Conservation (phyloP, 1,284 basidiomycete genomes). For the Veloporphyrellus conicus region DNA sequence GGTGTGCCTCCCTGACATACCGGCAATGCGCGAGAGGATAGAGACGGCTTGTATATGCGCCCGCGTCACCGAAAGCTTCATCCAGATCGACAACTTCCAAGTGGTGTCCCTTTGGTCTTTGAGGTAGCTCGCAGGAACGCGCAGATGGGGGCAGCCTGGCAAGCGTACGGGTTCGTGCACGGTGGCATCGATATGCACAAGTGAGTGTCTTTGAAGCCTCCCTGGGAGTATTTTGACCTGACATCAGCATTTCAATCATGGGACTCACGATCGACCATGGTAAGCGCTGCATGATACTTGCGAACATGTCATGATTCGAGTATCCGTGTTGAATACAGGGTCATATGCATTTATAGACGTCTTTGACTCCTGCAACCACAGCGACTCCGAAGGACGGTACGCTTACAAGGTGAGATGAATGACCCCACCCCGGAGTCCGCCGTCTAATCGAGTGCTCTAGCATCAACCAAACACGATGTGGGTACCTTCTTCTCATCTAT, state of each 20-base stretch:
- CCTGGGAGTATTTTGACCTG: slow-evolving; percentile 8
- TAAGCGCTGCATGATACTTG: slow-evolving; percentile 18
- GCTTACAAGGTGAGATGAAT: slow-evolving; percentile 66
- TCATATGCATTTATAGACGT: slow-evolving; percentile 97
- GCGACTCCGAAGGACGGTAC: slow-evolving; percentile 83
- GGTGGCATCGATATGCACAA: slow-evolving; percentile 98
- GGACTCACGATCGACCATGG: slow-evolving; percentile 94
- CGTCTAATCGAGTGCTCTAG: slow-evolving; percentile 26
- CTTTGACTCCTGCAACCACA: slow-evolving; percentile 88
- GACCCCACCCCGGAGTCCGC: background rate
- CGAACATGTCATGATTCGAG: background rate
- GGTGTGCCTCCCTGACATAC: slow-evolving; percentile 69
- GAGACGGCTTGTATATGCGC: slow-evolving; percentile 81
- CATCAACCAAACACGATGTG: slow-evolving; percentile 58
- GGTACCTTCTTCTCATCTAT: slow-evolving; percentile 16
- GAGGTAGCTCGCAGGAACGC: slow-evolving; percentile 83
- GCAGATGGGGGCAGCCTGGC: slow-evolving; percentile 90
- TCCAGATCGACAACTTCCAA: slow-evolving; percentile 91
- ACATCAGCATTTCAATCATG: slow-evolving; percentile 67
- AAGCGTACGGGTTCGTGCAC: slow-evolving; percentile 89
- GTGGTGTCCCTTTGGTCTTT: slow-evolving; percentile 76
- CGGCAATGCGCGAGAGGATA: slow-evolving; percentile 74
- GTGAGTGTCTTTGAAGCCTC: slow-evolving; percentile 38
- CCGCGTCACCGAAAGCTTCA: slow-evolving; percentile 84
- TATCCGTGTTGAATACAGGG: slow-evolving; percentile 37